Conservation (phyloP, 306 rosid species). For the Vicia villosa region DNA sequence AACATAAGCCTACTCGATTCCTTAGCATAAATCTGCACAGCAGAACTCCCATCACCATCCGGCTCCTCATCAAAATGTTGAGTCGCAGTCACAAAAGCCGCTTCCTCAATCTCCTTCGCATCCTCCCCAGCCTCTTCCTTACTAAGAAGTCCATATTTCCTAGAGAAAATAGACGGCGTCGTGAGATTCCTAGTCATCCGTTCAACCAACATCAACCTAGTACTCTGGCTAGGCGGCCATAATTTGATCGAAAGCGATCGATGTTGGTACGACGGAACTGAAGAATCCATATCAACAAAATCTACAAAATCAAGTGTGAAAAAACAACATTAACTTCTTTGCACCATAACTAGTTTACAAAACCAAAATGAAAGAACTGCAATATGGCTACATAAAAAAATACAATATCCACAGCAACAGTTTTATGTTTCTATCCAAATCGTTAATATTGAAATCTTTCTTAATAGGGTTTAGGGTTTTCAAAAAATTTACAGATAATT, state of each 20-base stretch:
- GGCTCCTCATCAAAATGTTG: slow-evolving; percentile 81
- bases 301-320: slow-evolving; percentile 41
- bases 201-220: slow-evolving; percentile 73
- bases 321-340: slow-evolving; percentile 1
- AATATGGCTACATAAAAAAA: no score
- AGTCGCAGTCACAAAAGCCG: slow-evolving; percentile 64
- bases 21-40: slow-evolving; percentile 87
- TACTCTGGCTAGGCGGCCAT: slow-evolving; percentile 90
- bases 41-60: slow-evolving; percentile 82
- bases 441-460: no score
- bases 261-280: slow-evolving; percentile 46
- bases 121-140: slow-evolving; percentile 78
- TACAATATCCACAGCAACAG: no score
- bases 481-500: no score
- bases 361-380: slow-evolving; percentile 7
- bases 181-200: slow-evolving; percentile 76
- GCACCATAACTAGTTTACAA: background rate
- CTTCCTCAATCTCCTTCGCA: slow-evolving; percentile 63
- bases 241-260: slow-evolving; percentile 67
- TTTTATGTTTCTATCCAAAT: no score
- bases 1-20: slow-evolving; percentile 90
- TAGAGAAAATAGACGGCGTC: slow-evolving; percentile 82
- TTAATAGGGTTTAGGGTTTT: no score
- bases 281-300: slow-evolving; percentile 61
- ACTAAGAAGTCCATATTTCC: slow-evolving; percentile 79